These are phyloP conservation scores for Parsonsia alboflavescens DNA, from an alignment of 257 asterid genomes.

Conservation along the genomic window DNA sequence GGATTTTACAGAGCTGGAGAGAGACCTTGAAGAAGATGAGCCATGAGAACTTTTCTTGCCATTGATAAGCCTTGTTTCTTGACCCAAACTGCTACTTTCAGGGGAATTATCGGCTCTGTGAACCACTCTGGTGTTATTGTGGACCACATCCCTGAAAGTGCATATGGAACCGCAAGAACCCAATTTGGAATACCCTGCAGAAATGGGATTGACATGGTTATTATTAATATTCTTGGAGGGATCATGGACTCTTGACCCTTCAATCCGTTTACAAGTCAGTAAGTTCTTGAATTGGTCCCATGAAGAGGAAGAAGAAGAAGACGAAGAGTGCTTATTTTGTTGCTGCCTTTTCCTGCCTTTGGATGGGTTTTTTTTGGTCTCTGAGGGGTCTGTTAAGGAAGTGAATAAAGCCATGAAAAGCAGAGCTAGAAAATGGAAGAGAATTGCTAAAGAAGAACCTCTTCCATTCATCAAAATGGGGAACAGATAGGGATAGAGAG, in stretches of 20 bases:
- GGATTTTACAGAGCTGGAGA: conserved; percentile 29
- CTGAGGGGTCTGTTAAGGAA: conserved; percentile 32
- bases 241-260: conserved; percentile 53
- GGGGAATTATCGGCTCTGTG: conserved; percentile 81
- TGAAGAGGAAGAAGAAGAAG: conserved; percentile 54
- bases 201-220: not conserved
- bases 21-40: conserved; percentile 34
- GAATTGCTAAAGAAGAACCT: conserved; percentile 23
- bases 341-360: conserved; percentile 44
- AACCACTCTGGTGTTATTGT: conserved; percentile 50
- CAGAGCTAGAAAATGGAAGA: conserved; percentile 37
- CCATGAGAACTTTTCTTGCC: conserved; percentile 39
- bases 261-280: conserved; percentile 68
- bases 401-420: conserved; percentile 62
- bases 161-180: conserved; percentile 63
- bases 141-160: conserved; percentile 54
- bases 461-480: conserved; percentile 35
- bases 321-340: conserved; percentile 30
- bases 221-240: conserved; percentile 36
- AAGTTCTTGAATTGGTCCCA: conserved; percentile 89
- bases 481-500: conserved; percentile 25
- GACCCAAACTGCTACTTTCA: conserved; percentile 48
- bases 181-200: conserved; percentile 6
- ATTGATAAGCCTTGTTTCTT: conserved; percentile 50
- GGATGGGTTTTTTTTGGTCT: conserved; percentile 25